Evolutionary conservation across 2,329 filamentous ascomycete species (phyloP).

Genomic region (Beauveria medogensis): DNA sequence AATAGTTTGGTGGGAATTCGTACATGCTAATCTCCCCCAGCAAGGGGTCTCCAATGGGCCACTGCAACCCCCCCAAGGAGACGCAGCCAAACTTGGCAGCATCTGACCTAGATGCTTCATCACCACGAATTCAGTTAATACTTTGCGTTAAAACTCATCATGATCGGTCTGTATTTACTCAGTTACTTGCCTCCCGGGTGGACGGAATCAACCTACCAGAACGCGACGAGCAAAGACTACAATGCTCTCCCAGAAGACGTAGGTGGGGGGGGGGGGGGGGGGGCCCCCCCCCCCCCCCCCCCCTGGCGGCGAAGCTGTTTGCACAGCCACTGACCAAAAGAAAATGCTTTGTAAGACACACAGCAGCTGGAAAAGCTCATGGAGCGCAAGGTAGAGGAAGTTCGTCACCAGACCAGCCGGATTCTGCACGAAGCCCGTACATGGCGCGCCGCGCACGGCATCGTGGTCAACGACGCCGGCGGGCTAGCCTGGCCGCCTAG

Average conservation of each 20-base stretch:
- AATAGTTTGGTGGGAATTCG: background rate
- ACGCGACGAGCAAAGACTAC: background rate
- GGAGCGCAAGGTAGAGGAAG: background rate
- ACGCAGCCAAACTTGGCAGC: background rate
- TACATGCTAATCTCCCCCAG: background rate
- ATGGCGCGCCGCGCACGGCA: background rate
- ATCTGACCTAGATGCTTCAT: background rate
- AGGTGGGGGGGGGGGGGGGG: background rate
- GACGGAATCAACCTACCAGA: background rate
- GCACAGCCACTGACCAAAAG: background rate
- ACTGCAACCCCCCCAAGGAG: background rate
- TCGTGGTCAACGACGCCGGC: background rate
- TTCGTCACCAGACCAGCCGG: background rate
- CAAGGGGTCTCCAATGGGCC: background rate
- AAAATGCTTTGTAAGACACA: background rate
- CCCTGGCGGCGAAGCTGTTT: background rate
- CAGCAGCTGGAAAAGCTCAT: background rate
- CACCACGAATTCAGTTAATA: background rate
- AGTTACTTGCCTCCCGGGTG: background rate
- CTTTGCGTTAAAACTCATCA: background rate
- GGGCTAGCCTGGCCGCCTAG: background rate
- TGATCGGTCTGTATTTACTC: background rate
- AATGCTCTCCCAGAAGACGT: conserved; percentile 6
- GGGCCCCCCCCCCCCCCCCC: too few relatives aligned
- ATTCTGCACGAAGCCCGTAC: background rate